These are phyloP conservation scores for Fusarium napiforme DNA, from an alignment of 2,329 filamentous ascomycete species.

Conservation along the genomic window DNA sequence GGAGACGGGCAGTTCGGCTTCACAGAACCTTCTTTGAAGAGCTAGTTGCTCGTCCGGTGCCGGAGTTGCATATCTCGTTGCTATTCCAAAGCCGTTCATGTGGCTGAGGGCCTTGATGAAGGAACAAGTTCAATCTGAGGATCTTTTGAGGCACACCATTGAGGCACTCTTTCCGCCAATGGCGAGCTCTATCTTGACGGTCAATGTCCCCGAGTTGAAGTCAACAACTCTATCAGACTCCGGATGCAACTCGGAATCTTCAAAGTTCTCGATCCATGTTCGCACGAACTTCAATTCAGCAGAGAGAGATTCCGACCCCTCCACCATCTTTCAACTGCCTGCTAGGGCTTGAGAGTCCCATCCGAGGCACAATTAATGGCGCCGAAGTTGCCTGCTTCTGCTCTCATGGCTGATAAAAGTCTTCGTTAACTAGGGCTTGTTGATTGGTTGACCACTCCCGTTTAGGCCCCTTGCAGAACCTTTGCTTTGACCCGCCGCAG, in stretches of 20 bases:
- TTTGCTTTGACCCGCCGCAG: constrained; percentile 17
- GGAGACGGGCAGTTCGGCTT: constrained; percentile 1
- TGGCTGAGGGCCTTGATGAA: background rate
- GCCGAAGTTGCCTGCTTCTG: constrained; percentile 25
- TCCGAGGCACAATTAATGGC: constrained; percentile 12
- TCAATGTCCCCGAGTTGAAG: background rate
- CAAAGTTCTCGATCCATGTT: constrained; percentile 4
- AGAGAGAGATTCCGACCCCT: constrained; percentile 6
- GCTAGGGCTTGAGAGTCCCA: constrained; percentile 5
- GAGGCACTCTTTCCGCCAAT: constrained; percentile 12
- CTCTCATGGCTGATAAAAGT: constrained; percentile 10
- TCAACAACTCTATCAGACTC: constrained; percentile 1
- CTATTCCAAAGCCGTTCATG: background rate
- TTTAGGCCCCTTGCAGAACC: constrained; percentile 21
- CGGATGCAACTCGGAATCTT: background rate
- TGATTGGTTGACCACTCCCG: constrained; percentile 26
- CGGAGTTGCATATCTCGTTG: constrained; percentile 11
- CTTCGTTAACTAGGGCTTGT: constrained; percentile 2
- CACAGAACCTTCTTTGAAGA: background rate
- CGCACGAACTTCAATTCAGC: constrained; percentile 24
- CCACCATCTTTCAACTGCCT: constrained; percentile 6
- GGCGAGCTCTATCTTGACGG: background rate
- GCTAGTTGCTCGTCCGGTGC: constrained; percentile 17
- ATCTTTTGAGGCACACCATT: background rate
- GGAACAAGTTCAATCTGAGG: background rate